Evolutionary conservation across 352 stramenopile species (phyloP).

Genomic region (Vaucheria bursata): DNA sequence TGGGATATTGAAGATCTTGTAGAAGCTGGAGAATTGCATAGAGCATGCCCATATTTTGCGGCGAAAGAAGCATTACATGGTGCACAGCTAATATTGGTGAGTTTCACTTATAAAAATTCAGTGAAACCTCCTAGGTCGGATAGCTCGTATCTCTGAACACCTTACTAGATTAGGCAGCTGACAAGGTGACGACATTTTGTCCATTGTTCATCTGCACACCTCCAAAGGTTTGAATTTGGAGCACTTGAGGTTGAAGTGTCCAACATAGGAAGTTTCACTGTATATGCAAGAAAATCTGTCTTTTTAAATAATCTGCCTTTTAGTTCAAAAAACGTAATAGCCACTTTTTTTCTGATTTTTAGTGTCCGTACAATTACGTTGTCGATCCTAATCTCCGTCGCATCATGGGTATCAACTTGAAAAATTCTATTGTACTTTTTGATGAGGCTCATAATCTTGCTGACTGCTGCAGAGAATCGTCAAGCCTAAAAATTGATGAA

Average conservation of each 20-base stretch:
- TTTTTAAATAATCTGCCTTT: too few species aligned
- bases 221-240: too few species aligned
- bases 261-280: too few species aligned
- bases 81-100: conserved; percentile 41
- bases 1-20: conserved; percentile 46
- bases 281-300: too few species aligned
- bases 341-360: too few species aligned
- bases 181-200: conserved; percentile 4
- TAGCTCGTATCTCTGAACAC: too few species aligned
- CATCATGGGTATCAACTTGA: conserved; percentile 38
- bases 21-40: background rate
- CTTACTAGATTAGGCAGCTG: background rate
- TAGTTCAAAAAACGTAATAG: too few species aligned
- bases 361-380: conserved; percentile 46
- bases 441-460: conserved; percentile 44
- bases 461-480: conserved; percentile 25
- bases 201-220: too few species aligned
- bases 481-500: conserved; percentile 30
- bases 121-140: too few species aligned
- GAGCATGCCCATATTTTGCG: conserved; percentile 41
- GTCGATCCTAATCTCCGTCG: conserved; percentile 34
- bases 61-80: conserved; percentile 18
- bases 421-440: conserved; percentile 17
- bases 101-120: background rate
- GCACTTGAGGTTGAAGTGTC: too few species aligned